phyloP scores from a whole-genome alignment of 352 stramenopile species.

The Elongisporangium prolatum region DNA sequence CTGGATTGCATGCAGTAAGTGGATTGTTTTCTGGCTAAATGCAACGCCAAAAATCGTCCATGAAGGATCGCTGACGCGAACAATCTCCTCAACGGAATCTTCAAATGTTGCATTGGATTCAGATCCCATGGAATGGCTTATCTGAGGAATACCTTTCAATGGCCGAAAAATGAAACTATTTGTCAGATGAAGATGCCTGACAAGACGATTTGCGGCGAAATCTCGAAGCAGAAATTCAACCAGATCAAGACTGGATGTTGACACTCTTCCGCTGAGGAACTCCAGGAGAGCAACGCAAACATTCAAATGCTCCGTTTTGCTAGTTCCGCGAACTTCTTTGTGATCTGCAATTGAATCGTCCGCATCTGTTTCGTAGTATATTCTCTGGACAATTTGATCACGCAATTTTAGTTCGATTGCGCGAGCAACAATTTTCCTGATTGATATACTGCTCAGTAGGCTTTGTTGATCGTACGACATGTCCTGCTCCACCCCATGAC shows the following conservation, averaged over 20 bases:
- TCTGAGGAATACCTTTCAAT: not conserved
- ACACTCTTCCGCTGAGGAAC: conserved; percentile 12
- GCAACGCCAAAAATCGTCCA: conserved; percentile 25
- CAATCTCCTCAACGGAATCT: conserved; percentile 19
- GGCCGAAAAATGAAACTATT: conserved; percentile 12
- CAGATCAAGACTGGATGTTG: conserved; percentile 15
- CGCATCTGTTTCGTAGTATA: not conserved
- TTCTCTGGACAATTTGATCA: conserved; percentile 11
- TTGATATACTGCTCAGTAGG: conserved; percentile 10
- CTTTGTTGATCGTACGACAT: not conserved
- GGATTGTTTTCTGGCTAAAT: conserved; percentile 36
- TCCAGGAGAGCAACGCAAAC: conserved; percentile 39
- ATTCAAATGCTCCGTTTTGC: conserved; percentile 28
- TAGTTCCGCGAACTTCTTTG: conserved; percentile 5
- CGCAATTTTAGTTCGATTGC: conserved; percentile 17
- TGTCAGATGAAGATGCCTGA: conserved; percentile 16
- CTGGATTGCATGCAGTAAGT: conserved; percentile 37
- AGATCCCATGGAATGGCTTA: not conserved
- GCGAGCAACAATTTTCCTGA: conserved; percentile 19
- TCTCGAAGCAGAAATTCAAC: conserved; percentile 44
- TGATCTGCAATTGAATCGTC: not conserved
- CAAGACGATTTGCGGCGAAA: conserved; percentile 18
- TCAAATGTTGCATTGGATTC: conserved; percentile 16
- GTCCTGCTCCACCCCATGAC: not conserved
- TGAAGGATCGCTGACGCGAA: conserved; percentile 12